These are phyloP conservation scores for Tolypocladium pustulatum DNA, from an alignment of 2,329 filamentous ascomycete genomes.

Conservation along the genomic window DNA sequence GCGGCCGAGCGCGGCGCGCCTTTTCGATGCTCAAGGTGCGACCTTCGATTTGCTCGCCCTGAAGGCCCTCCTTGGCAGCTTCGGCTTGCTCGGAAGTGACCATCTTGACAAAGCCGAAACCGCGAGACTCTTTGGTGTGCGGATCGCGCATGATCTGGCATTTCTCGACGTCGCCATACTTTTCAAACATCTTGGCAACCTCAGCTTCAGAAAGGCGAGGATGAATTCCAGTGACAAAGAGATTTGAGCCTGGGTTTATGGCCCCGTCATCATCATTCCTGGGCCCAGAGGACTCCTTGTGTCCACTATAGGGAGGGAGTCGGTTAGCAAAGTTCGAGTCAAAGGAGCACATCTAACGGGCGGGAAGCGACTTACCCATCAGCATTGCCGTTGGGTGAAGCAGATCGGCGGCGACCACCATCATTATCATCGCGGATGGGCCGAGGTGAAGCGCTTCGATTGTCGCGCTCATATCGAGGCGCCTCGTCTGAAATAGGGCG, in stretches of 20 bases:
- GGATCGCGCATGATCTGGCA: slow-evolving; percentile 99
- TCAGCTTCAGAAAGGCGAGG: slow-evolving; percentile 83
- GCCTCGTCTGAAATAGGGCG: slow-evolving; percentile 39
- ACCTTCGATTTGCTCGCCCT: slow-evolving; percentile 90
- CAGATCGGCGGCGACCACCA: slow-evolving; percentile 49
- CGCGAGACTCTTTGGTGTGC: slow-evolving; percentile 95
- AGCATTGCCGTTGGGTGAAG: slow-evolving; percentile 44
- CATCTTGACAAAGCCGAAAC: slow-evolving; percentile 99
- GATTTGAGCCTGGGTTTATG: slow-evolving; percentile 89
- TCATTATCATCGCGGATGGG: slow-evolving; percentile 50
- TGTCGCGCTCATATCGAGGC: slow-evolving; percentile 56
- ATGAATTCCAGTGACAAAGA: slow-evolving; percentile 97
- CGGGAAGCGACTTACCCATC: slow-evolving; percentile 13
- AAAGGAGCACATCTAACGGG: slow-evolving; percentile 1
- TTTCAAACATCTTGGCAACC: slow-evolving; percentile 91
- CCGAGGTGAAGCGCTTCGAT: slow-evolving; percentile 56
- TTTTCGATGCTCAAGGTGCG: slow-evolving; percentile 98
- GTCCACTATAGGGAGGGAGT: slow-evolving; percentile 21
- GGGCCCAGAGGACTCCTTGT: slow-evolving; percentile 42
- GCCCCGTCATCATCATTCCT: slow-evolving; percentile 60
- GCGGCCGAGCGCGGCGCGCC: slow-evolving; percentile 86
- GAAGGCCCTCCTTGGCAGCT: slow-evolving; percentile 89
- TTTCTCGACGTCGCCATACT: slow-evolving; percentile 97
- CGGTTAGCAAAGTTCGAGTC: slow-evolving; percentile 1
- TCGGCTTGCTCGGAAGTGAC: slow-evolving; percentile 89